A percentile compares a stretch with the other conserved stretches of the same genome.
Evolutionary conservation across 768 basidiomycete genomes (phyloP).

Genomic region (Pleurotus salmoneostramineus): DNA sequence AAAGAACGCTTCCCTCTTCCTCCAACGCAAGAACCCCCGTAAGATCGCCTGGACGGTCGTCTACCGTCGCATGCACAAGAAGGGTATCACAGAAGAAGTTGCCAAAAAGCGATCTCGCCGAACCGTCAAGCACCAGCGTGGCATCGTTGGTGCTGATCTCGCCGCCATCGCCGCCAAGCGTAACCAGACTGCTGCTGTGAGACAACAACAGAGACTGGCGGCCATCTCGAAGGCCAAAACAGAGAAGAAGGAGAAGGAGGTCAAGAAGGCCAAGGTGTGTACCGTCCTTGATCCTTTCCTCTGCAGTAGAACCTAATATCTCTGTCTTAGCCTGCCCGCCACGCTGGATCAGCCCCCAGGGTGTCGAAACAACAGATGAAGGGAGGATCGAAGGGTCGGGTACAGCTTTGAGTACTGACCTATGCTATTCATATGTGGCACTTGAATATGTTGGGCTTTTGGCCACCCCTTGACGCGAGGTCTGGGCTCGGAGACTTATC

Average conservation of each 20-base stretch:
- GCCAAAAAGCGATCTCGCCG: constrained; percentile 98
- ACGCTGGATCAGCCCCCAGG: constrained; percentile 65
- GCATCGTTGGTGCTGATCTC: constrained; percentile 96
- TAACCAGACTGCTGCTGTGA: constrained; percentile 85
- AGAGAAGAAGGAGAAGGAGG: constrained; percentile 96
- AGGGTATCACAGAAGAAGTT: constrained; percentile 98
- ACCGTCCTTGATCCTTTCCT: constrained; percentile 1
- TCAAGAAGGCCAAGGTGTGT: constrained; percentile 81
- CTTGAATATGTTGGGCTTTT: no score
- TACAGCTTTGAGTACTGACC: constrained; percentile 19
- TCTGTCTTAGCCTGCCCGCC: constrained; percentile 47
- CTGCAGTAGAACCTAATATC: constrained; percentile 3
- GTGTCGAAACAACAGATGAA: constrained; percentile 97
- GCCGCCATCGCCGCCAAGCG: constrained; percentile 87
- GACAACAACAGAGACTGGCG: constrained; percentile 73
- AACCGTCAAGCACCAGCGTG: constrained; percentile 97
- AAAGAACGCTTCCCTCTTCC: constrained; percentile 95
- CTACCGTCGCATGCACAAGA: constrained; percentile 98
- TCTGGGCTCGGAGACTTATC: no score
- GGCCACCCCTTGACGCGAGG: no score
- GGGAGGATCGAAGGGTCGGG: constrained; percentile 80
- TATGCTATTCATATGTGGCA: no score
- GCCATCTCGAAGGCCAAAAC: constrained; percentile 94
- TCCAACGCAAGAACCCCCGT: constrained; percentile 99
- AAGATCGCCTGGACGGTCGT: constrained; percentile 98